Base-by-base conservation (phyloP, 2,329 filamentous ascomycete species). In the Cadophora sp. region DNA sequence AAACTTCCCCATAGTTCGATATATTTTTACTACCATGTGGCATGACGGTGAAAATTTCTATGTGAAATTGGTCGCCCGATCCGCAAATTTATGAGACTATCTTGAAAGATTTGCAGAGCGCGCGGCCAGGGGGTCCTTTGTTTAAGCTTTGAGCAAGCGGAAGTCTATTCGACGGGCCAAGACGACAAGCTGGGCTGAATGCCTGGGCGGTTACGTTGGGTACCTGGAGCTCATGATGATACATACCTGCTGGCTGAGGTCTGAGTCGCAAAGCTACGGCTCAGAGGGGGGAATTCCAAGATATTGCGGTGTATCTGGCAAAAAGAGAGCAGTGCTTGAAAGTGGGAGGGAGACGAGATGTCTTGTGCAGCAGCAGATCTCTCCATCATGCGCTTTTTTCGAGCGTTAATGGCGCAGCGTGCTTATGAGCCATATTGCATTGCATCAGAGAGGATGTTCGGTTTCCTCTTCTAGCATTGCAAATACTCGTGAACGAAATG, bases 111-210 rank as follows among this genome's bases (percentile, higher is more conserved):
- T 56, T 56, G 53, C 53, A 56, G 34, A 34, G 53, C 29, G 53
- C 27, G 9, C 27, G 27, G 27, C 14, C 14, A 16, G 53, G 53
- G 27, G 16, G 1, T 6, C n/a, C 4, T 22, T 11, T 34, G 53
- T 31, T 37, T 22, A 58, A 64, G 62, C 58, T 61, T 61, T 26
- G 58, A 46, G 19, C 29, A 26, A n/a, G 9, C 22, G 43, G 55
- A 58, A 64, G 50, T 19, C 50, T 58, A 56, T 56, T 56, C 50
- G 50, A 64, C 55, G 62, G 51, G 58, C 34, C 34, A 43, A 61
- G 34, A 46, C 12, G 34, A 27, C 22, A 22, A 29, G 3, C 31
- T 14, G 31, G 29, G 22, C 29, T 37, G 53, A 31, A 64, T 9
- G 27, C 22, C 34, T 37, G 24, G 24, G 48, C 50, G 34, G 53